phyloP scores from a whole-genome alignment of 495 filamentous ascomycete species.

The Aspergillus egyptiacus region DNA sequence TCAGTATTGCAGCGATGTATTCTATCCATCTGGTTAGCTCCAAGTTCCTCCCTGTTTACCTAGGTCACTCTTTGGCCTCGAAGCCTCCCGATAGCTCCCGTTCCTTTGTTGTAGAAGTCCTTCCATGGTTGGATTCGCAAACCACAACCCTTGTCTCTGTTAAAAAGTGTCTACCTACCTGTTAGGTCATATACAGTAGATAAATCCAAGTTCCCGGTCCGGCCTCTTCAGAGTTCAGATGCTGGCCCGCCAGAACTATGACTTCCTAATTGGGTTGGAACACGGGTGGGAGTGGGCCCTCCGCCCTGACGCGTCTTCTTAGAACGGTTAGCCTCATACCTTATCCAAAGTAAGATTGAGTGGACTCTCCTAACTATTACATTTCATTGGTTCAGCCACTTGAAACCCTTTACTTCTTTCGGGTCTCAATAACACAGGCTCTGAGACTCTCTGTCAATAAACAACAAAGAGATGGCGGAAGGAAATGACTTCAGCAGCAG shows the following conservation, averaged over 20 bases:
- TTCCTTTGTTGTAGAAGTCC: too few relatives aligned
- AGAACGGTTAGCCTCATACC: not conserved
- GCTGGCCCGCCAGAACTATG: not conserved
- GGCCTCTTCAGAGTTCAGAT: not conserved
- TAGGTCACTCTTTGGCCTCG: too few relatives aligned
- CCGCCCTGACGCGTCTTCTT: not conserved
- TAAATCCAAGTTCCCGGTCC: too few relatives aligned
- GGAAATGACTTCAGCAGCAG: not conserved
- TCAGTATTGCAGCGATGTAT: too few relatives aligned
- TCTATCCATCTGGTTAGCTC: too few relatives aligned
- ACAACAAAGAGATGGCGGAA: not conserved
- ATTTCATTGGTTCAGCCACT: too few relatives aligned
- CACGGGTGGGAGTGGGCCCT: not conserved
- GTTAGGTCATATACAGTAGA: too few relatives aligned
- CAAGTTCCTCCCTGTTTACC: too few relatives aligned
- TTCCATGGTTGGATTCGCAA: too few relatives aligned
- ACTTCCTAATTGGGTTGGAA: not conserved
- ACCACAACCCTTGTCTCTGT: too few relatives aligned
- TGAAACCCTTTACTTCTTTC: conserved; percentile 8
- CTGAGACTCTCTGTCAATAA: not conserved
- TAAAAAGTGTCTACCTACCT: too few relatives aligned
- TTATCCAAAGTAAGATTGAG: not conserved
- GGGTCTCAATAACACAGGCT: conserved; percentile 4
- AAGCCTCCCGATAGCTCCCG: too few relatives aligned
- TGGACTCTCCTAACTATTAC: not conserved